Conservation (phyloP, 441 rosid genomes). For the Adansonia grandidieri region DNA sequence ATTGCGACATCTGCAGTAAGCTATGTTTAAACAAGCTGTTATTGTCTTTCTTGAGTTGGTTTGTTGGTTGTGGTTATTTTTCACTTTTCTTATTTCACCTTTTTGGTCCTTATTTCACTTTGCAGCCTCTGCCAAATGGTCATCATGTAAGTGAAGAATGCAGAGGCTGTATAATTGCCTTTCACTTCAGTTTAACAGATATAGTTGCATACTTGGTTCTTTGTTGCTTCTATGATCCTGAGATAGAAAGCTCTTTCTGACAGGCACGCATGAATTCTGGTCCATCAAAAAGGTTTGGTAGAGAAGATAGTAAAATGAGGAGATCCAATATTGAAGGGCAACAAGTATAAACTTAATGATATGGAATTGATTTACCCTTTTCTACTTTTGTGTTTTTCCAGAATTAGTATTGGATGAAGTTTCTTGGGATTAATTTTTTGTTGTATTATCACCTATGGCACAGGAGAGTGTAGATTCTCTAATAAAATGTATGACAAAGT, state of each 20-base stretch:
- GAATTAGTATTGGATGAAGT: constrained; percentile 4
- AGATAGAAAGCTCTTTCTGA: constrained; percentile 32
- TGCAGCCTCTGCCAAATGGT: constrained; percentile 84
- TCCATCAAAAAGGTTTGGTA: constrained; percentile 50
- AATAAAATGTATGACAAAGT: constrained; percentile 57
- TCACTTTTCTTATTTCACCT: constrained; percentile 31
- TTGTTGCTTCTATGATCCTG: constrained; percentile 31
- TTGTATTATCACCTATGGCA: constrained; percentile 37
- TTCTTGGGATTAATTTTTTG: constrained; percentile 28
- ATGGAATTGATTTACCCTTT: constrained; percentile 21
- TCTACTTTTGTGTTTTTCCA: constrained; percentile 27
- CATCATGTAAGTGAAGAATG: constrained; percentile 57
- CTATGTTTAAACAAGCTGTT: constrained; percentile 21
- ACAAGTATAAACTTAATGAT: constrained; percentile 51
- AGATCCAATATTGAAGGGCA: constrained; percentile 60
- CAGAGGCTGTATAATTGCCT: constrained; percentile 20
- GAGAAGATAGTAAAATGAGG: constrained; percentile 46
- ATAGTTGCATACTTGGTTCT: constrained; percentile 24
- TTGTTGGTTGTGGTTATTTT: constrained; percentile 24
- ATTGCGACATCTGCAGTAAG: constrained; percentile 53
- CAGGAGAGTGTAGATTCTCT: constrained; percentile 77
- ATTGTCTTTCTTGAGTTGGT: constrained; percentile 2
- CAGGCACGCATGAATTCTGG: constrained; percentile 53
- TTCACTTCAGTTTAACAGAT: constrained; percentile 25
- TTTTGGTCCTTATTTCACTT: constrained; percentile 22